phyloP scores from a whole-genome alignment of 176 grass and related monocot species.

The Oryza meyeriana region DNA sequence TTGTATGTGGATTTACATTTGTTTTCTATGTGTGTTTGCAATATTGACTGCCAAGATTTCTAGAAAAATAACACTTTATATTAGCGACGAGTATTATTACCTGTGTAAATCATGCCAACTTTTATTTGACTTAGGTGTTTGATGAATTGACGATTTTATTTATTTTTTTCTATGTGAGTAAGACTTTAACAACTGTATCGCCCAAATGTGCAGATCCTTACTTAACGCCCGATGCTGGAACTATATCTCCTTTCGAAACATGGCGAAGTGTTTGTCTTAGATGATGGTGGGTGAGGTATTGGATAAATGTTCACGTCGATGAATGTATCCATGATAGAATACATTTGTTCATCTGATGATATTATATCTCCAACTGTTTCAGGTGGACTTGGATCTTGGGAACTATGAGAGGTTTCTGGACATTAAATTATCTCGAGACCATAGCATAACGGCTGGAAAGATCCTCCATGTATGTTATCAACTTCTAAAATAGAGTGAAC shows the following conservation, averaged over 20 bases:
- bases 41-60: no score
- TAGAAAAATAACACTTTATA: no score
- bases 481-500: background rate
- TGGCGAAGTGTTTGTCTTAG: slow-evolving; percentile 42
- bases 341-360: background rate
- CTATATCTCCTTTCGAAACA: slow-evolving; percentile 38
- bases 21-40: no score
- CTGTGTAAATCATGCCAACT: no score
- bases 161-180: background rate
- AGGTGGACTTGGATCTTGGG: slow-evolving; percentile 60
- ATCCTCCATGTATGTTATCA: slow-evolving; percentile 41
- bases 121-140: background rate
- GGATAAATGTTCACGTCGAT: background rate
- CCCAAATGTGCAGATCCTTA: slow-evolving; percentile 34
- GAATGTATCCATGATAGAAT: background rate
- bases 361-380: background rate
- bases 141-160: background rate
- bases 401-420: slow-evolving; percentile 57
- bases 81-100: no score
- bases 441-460: slow-evolving; percentile 54
- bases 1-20: no score
- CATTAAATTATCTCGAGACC: slow-evolving; percentile 45
- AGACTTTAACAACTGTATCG: background rate
- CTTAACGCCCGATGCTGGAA: slow-evolving; percentile 45
- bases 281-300: slow-evolving; percentile 42